Conservation (phyloP, 495 filamentous ascomycete genomes). For the Aspergillus conjunctus region DNA sequence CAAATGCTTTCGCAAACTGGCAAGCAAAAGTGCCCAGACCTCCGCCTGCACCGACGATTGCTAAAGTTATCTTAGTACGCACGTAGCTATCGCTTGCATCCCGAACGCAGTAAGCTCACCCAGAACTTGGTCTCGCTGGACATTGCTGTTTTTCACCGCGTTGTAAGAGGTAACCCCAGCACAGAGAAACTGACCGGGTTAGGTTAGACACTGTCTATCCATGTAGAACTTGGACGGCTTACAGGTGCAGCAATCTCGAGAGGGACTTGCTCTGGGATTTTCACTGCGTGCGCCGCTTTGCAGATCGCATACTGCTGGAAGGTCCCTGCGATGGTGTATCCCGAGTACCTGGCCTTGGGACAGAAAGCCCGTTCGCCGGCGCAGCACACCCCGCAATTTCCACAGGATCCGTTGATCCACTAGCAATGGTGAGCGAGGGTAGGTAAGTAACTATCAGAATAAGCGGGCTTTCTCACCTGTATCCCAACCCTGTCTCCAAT, state of each 20-base stretch:
- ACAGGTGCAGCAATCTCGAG: slow-evolving; percentile 71
- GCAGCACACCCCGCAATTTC: slow-evolving; percentile 70
- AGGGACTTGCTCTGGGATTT: slow-evolving; percentile 66
- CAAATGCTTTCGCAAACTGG: slow-evolving; percentile 86
- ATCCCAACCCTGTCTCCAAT: slow-evolving; percentile 19
- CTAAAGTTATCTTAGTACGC: slow-evolving; percentile 27
- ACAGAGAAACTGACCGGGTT: slow-evolving; percentile 57
- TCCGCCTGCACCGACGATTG: slow-evolving; percentile 84
- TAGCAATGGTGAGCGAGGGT: slow-evolving; percentile 25
- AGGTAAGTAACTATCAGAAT: no score
- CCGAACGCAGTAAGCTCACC: background rate
- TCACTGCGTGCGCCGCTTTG: slow-evolving; percentile 74
- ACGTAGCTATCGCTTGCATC: background rate
- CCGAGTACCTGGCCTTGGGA: slow-evolving; percentile 62
- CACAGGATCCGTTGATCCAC: slow-evolving; percentile 77
- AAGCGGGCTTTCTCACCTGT: slow-evolving; percentile 16
- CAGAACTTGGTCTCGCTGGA: slow-evolving; percentile 69
- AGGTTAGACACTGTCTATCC: background rate
- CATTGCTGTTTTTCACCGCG: slow-evolving; percentile 77
- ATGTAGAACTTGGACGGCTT: background rate
- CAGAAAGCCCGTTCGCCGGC: slow-evolving; percentile 67
- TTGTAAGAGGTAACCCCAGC: slow-evolving; percentile 89
- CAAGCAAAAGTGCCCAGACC: slow-evolving; percentile 76
- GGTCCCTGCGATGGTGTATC: slow-evolving; percentile 51
- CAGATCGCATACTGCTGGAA: slow-evolving; percentile 75